Percentiles rank a stretch among this genome's conserved stretches.
These are phyloP conservation scores for Cyclotella atomus DNA, from an alignment of 108 stramenopile species.

Conservation along the genomic window DNA sequence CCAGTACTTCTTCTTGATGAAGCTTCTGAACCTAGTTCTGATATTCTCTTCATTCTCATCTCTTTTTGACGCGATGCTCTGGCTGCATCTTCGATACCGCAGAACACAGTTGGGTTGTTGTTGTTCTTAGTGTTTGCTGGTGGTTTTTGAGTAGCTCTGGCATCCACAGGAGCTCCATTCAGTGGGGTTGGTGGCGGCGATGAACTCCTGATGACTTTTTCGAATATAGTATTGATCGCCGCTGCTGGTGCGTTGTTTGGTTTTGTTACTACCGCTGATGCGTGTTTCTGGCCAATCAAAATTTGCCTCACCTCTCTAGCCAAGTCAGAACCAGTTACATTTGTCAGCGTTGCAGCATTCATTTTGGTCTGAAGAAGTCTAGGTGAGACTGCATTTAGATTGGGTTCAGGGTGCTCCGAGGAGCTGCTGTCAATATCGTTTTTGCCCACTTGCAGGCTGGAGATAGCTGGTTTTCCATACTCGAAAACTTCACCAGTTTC, in stretches of 20 bases:
- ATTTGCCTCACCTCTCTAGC: slow-evolving; percentile 65
- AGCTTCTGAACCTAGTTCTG: background rate
- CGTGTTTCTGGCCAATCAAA: slow-evolving; percentile 53
- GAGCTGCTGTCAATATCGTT: slow-evolving; percentile 6
- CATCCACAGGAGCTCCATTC: background rate
- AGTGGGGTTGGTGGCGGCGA: background rate
- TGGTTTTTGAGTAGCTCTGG: background rate
- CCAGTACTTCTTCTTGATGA: background rate
- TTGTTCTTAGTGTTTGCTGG: background rate
- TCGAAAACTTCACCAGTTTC: background rate
- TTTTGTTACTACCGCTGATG: slow-evolving; percentile 8
- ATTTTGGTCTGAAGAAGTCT: slow-evolving; percentile 15
- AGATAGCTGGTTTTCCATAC: too few relatives aligned
- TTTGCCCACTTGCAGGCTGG: background rate
- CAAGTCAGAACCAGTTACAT: slow-evolving; percentile 65
- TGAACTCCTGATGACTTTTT: slow-evolving; percentile 1
- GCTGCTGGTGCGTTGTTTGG: background rate
- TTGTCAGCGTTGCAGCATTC: slow-evolving; percentile 58
- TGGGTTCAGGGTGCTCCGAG: background rate
- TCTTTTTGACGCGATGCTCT: slow-evolving; percentile 52
- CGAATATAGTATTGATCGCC: background rate
- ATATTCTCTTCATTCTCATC: slow-evolving; percentile 21
- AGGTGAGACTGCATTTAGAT: slow-evolving; percentile 1
- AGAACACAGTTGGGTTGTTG: slow-evolving; percentile 33
- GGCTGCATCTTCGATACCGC: slow-evolving; percentile 71